A percentile compares a stretch with the other conserved stretches of the same genome.
Evolutionary conservation across 495 filamentous ascomycete species (phyloP).

Genomic region (Aspergillus sparsus): DNA sequence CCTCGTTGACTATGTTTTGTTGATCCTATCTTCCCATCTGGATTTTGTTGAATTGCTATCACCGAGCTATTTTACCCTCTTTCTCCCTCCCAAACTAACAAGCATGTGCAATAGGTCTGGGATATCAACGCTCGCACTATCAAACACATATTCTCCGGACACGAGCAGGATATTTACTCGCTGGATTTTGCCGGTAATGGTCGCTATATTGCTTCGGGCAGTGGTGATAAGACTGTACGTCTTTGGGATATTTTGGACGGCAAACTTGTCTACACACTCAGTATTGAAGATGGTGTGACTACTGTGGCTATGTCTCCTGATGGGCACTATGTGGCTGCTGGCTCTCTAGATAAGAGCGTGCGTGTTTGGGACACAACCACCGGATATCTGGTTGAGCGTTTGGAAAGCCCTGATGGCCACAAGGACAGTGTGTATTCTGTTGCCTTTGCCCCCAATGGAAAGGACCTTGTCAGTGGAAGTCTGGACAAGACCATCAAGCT

Average conservation of each 20-base stretch:
- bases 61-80: too few relatives aligned
- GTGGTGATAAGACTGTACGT: conserved; percentile 83
- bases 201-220: conserved; percentile 84
- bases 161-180: conserved; percentile 95
- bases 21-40: too few relatives aligned
- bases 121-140: conserved; percentile 76
- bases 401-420: conserved; percentile 84
- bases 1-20: too few relatives aligned
- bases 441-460: conserved; percentile 84
- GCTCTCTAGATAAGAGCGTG: conserved; percentile 87
- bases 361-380: conserved; percentile 82
- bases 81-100: conserved; percentile 1
- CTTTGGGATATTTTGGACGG: conserved; percentile 84
- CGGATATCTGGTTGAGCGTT: conserved; percentile 78
- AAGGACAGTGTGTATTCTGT: conserved; percentile 93
- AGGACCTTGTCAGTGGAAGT: conserved; percentile 84
- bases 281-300: conserved; percentile 87
- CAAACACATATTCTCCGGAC: conserved; percentile 77
- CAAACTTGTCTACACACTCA: conserved; percentile 71
- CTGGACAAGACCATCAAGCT: conserved; percentile 95
- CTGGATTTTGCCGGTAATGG: conserved; percentile 86
- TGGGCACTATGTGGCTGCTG: conserved; percentile 81
- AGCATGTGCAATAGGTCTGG: conserved; percentile 66
- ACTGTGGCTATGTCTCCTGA: conserved; percentile 91
- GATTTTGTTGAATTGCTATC: too few relatives aligned